Base-by-base conservation (phyloP, 2,329 filamentous ascomycete species). In the Hortaea werneckii region DNA sequence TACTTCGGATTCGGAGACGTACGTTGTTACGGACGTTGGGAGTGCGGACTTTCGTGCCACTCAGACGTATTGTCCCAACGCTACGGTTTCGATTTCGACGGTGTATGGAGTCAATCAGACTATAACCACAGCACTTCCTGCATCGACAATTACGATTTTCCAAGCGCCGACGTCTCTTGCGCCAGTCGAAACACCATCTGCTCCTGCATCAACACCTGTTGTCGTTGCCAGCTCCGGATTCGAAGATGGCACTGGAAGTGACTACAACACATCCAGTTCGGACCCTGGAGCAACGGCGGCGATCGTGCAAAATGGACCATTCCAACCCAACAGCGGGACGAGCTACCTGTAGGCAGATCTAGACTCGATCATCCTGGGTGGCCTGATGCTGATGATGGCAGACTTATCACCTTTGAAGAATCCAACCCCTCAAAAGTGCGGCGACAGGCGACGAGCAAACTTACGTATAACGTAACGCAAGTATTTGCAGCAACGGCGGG, bases 391-490 rank as follows among this genome's bases (percentile, higher is more conserved):
- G 20, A 39, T 20, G 32, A 9, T 12, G 9, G 9, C n/a, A 35
- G 32, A 10, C 32, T 35, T 3, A 35, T 35, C 4, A 35, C 32
- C 9, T 35, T 35, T 4, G n/a, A 35, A 9, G 32, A 35, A 10
- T 35, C 32, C n/a, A 10, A 9, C 9, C n/a, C n/a, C 3, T 10
- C 32, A 4, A 35, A 35, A 10, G n/a, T 35, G 3, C 32, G 32
- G 32, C 32, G 32, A 35, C 32, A 35, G 32, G 32, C 32, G 9
- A 35, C 32, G n/a, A 35, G 9, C 9, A 2, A 9, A 9, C 9
- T 35, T 9, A 12, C n/a, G 32, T 50, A 50, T 40, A 50, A 50
- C 27, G 45, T 44, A 34, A 50, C 48, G 10, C 48, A 48, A 28
- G n/a, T 32, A 8, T 50, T 50, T 40, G 9, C 45, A 1, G 45